These are phyloP conservation scores for Fusarium ambrosium DNA, from an alignment of 2,329 filamentous ascomycete genomes.

Conservation along the genomic window DNA sequence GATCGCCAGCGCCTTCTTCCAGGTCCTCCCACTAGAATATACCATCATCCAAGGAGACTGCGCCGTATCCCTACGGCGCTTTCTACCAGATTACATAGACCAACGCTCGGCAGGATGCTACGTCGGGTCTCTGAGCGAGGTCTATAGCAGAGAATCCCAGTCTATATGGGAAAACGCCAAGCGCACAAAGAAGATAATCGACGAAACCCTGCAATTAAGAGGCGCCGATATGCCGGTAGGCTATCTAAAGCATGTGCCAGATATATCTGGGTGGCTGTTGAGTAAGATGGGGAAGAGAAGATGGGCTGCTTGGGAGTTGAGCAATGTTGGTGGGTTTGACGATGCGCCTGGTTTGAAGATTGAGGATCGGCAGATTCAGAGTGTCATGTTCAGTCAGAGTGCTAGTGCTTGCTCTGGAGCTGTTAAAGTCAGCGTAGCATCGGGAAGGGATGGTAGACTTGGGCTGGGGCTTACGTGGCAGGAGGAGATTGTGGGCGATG, in stretches of 20 bases:
- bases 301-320: neutral
- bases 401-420: neutral
- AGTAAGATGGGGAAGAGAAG: neutral
- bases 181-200: neutral
- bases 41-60: slow-evolving; percentile 19
- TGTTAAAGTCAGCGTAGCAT: neutral
- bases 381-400: neutral
- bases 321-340: neutral
- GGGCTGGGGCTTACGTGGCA: slow-evolving; percentile 1
- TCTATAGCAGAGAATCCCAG: slow-evolving; percentile 5
- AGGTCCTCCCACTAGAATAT: slow-evolving; percentile 7
- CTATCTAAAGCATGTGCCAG: neutral
- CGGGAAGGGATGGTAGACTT: neutral
- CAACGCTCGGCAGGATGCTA: slow-evolving; percentile 16
- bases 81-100: slow-evolving; percentile 1
- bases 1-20: slow-evolving; percentile 2
- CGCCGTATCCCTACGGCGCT: slow-evolving; percentile 12
- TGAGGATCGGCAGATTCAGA: neutral
- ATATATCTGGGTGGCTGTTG: neutral
- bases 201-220: neutral
- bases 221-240: neutral
- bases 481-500: neutral
- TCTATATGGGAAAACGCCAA: neutral
- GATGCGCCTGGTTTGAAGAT: neutral
- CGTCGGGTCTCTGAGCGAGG: slow-evolving; percentile 22